phyloP scores from a whole-genome alignment of 2,329 filamentous ascomycete species.

The Sclerotinia spermophila region DNA sequence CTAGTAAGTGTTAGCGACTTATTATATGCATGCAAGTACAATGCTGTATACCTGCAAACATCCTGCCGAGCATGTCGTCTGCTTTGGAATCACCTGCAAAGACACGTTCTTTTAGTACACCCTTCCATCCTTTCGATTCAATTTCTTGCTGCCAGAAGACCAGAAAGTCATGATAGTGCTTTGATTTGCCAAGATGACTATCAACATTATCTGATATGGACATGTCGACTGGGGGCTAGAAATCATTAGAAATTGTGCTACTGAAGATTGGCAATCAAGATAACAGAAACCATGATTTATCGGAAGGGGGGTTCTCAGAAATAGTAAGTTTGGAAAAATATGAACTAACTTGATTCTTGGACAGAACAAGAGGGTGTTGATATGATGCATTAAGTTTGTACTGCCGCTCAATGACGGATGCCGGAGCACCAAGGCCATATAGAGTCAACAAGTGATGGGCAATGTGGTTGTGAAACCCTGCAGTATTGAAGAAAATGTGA shows the following conservation, averaged over 20 bases:
- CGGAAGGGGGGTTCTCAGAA: background rate
- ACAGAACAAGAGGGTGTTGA: slow-evolving; percentile 53
- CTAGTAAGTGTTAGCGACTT: slow-evolving; percentile 37
- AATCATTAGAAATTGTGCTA: slow-evolving; percentile 35
- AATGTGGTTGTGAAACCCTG: slow-evolving; percentile 81
- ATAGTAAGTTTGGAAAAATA: too few relatives aligned
- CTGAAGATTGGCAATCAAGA: background rate
- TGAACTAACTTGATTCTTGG: slow-evolving; percentile 39
- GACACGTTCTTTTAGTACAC: slow-evolving; percentile 62
- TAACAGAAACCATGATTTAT: background rate
- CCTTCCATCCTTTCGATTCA: slow-evolving; percentile 56
- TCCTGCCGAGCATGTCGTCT: slow-evolving; percentile 64
- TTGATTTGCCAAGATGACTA: slow-evolving; percentile 57
- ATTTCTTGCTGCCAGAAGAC: slow-evolving; percentile 74
- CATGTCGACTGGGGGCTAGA: slow-evolving; percentile 43
- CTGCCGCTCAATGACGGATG: slow-evolving; percentile 55
- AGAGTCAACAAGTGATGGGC: slow-evolving; percentile 72
- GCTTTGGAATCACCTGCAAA: slow-evolving; percentile 63
- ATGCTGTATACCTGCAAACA: slow-evolving; percentile 55
- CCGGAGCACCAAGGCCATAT: slow-evolving; percentile 68
- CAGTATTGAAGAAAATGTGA: slow-evolving; percentile 76
- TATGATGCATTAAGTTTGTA: slow-evolving; percentile 65
- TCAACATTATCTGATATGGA: slow-evolving; percentile 51
- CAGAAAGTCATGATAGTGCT: slow-evolving; percentile 70
- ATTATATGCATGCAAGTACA: background rate